Evolutionary conservation across 73 alveolate species (phyloP).

Genomic region (Uronychia binucleata): DNA sequence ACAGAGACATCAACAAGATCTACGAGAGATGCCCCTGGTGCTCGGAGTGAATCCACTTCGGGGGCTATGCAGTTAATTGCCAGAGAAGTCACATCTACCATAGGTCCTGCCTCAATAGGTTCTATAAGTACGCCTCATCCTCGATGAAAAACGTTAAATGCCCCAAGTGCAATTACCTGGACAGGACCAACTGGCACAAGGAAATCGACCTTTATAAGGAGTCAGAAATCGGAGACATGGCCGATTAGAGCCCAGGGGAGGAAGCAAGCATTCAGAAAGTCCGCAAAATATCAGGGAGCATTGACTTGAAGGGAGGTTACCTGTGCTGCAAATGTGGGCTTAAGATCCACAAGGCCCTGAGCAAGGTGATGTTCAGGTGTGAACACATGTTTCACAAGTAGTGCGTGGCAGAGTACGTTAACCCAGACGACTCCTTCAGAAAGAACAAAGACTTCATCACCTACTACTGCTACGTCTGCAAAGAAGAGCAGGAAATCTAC

Average conservation of each 20-base stretch:
- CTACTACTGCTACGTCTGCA: neutral
- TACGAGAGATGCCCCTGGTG: neutral
- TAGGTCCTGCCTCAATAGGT: neutral
- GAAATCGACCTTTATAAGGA: neutral
- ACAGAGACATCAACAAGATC: neutral
- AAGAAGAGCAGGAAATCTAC: neutral
- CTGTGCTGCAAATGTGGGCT: constrained; percentile 1
- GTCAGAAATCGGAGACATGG: neutral
- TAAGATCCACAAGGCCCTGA: neutral
- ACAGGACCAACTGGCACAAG: neutral
- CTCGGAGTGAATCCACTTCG: neutral
- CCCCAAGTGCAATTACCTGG: neutral
- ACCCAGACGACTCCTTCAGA: neutral
- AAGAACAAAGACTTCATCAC: neutral
- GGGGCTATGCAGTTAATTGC: neutral
- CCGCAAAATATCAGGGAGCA: too few relatives aligned
- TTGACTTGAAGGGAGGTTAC: too few relatives aligned
- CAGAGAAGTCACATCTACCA: neutral
- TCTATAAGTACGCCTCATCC: neutral
- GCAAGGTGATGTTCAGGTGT: neutral
- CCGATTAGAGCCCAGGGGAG: neutral
- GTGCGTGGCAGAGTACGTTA: neutral
- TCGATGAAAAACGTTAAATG: neutral
- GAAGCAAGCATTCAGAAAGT: too few relatives aligned
- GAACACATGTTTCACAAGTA: neutral